phyloP scores from a whole-genome alignment of 345 rosid genomes.

The Gossypioides kirkii region DNA sequence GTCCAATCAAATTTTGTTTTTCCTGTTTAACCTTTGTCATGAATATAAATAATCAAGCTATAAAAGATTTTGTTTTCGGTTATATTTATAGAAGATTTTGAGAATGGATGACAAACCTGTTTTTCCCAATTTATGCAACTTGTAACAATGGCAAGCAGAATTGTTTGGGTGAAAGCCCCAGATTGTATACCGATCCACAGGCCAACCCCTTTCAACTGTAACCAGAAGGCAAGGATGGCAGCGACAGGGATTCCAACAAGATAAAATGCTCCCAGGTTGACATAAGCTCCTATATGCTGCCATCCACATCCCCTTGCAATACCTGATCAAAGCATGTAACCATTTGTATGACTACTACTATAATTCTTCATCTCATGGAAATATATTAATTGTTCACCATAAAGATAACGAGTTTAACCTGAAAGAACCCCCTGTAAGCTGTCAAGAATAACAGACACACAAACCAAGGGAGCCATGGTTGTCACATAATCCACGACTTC shows the following conservation, averaged over 20 bases:
- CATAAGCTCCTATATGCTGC: constrained; percentile 39
- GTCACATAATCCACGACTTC: constrained; percentile 41
- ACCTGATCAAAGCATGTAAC: constrained; percentile 14
- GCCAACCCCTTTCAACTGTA: constrained; percentile 21
- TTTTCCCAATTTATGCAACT: constrained; percentile 29
- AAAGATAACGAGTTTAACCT: not conserved
- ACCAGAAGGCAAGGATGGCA: constrained; percentile 17
- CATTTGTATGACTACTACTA: not conserved
- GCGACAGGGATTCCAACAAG: constrained; percentile 35
- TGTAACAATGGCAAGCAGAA: constrained; percentile 23
- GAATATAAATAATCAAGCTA: not conserved
- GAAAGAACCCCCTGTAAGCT: constrained; percentile 28
- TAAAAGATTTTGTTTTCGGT: not conserved
- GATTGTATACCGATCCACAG: constrained; percentile 16
- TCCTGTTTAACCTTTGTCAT: too few species aligned
- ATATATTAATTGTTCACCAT: too few species aligned
- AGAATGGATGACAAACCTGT: constrained; percentile 10
- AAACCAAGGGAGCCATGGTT: constrained; percentile 31
- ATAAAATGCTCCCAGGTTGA: constrained; percentile 34
- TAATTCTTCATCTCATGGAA: too few species aligned
- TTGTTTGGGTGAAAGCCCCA: constrained; percentile 27
- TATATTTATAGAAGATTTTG: not conserved
- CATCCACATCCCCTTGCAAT: constrained; percentile 40
- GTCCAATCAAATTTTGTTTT: too few species aligned
- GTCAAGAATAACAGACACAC: constrained; percentile 37